Evolutionary conservation across 441 rosid species (phyloP), one percentile per base, ranked within the genome.

Genomic region (Brassica hybrid): DNA sequence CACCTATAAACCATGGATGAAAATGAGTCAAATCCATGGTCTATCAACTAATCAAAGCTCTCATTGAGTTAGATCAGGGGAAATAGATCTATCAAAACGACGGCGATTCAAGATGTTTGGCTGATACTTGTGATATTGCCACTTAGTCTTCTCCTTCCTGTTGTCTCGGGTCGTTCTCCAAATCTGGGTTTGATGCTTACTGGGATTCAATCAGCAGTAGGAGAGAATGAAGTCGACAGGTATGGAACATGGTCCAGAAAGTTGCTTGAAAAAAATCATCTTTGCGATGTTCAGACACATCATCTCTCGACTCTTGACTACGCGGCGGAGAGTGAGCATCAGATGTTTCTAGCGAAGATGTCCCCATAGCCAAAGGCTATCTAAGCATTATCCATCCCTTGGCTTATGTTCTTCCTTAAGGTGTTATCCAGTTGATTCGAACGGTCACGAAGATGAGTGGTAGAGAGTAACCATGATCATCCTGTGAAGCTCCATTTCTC

Each of bases 301-400:
- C 98, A 93, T 77, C 91, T 96, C 62, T 77, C 54, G 0, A 88
- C 79, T 70, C 91, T 96, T 3, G 97, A 93, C 85, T 92, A 79
- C 65, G 65, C 65, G 34, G 97, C 98, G 36, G 98, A 96, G 73
- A 90, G 95, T 2, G 97, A 96, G 86, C 92, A 96, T 65, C 75
- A 76, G 41, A 85, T 91, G 97, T 96, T 90, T 79, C 92, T 94
- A 3, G 94, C n/a, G 97, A 95, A 82, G 98, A 95, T 82, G 86
- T 90, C 85, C 91, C 99, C 23, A 89, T 95, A 50, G 96, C 97
- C 11, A 91, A 88, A 76, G 98, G 99, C 13, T 95, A 95, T 73
- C 80, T 81, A 61, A 89, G 89, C 76, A 71, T 95, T 61, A 86
- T 95, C 32, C 81, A 87, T 80, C 82, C 86, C n/a, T 79, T 96